A percentile compares a stretch with the other conserved stretches of the same genome.
phyloP scores from a whole-genome alignment of 1,284 basidiomycete species.

The Pyrrhoderma lamaoense region DNA sequence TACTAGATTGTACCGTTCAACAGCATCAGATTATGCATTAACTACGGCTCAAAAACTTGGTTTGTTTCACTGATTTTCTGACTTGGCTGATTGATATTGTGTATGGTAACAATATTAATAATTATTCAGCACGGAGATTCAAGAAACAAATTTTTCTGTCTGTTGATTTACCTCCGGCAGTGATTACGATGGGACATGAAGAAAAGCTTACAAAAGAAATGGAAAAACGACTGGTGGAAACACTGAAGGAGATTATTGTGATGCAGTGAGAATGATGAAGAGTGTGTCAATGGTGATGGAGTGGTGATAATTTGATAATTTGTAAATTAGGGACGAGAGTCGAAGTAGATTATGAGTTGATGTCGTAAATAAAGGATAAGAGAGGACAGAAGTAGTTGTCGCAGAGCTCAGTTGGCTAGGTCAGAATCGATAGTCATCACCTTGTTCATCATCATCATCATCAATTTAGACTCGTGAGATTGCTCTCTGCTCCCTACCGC shows the following conservation, averaged over 20 bases:
- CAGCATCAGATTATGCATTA: slow-evolving; percentile 56
- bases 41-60: slow-evolving; percentile 75
- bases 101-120: no score
- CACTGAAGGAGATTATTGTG: slow-evolving; percentile 33
- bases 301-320: not conserved
- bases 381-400: no score
- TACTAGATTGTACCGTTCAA: slow-evolving; percentile 61
- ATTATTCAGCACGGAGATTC: slow-evolving; percentile 46
- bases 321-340: not conserved
- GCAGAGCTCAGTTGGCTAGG: no score
- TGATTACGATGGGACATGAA: slow-evolving; percentile 39
- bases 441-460: no score
- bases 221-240: slow-evolving; percentile 49
- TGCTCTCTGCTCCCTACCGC: not conserved
- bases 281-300: not conserved
- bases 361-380: no score
- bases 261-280: not conserved
- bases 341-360: not conserved
- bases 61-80: slow-evolving; percentile 31
- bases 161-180: slow-evolving; percentile 48
- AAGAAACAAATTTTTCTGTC: slow-evolving; percentile 65
- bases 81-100: slow-evolving; percentile 5
- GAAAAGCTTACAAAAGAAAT: slow-evolving; percentile 42
- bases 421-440: no score
- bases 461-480: not conserved